Percentiles rank a stretch among this genome's conserved stretches.
Conservation (phyloP, 345 rosid species). For the Boechera stricta region DNA sequence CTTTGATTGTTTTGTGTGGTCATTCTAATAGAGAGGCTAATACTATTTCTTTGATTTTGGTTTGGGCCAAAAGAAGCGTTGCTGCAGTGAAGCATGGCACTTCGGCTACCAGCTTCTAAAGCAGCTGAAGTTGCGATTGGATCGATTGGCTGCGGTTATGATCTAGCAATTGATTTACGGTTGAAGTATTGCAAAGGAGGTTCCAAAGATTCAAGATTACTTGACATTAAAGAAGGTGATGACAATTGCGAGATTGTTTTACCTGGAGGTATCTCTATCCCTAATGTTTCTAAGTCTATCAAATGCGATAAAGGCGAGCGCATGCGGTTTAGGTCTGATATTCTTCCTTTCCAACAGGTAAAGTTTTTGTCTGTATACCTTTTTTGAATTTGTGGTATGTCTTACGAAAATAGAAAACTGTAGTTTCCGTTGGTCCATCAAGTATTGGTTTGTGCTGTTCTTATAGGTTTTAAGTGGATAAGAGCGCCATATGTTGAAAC, state of each 20-base stretch:
- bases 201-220: conserved; percentile 56
- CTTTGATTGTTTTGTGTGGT: conserved; percentile 37
- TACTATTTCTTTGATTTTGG: conserved; percentile 1
- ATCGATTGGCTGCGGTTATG: conserved; percentile 91
- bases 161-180: conserved; percentile 73
- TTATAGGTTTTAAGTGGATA: conserved; percentile 21
- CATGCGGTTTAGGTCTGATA: conserved; percentile 80
- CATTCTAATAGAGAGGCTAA: conserved; percentile 3
- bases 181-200: conserved; percentile 81
- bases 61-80: conserved; percentile 36
- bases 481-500: conserved; percentile 3
- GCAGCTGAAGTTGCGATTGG: conserved; percentile 91
- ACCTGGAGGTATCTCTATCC: conserved; percentile 83
- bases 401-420: background rate
- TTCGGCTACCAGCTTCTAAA: conserved; percentile 64
- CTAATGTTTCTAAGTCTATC: conserved; percentile 77
- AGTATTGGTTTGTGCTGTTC: background rate
- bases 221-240: conserved; percentile 68
- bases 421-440: background rate
- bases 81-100: conserved; percentile 69
- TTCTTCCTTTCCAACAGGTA: conserved; percentile 92
- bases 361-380: background rate
- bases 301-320: conserved; percentile 98
- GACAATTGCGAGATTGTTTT: conserved; percentile 65
- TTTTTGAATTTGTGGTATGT: background rate